Evolutionary conservation across 768 basidiomycete genomes (phyloP), one percentile per base, ranked within the genome.

Genomic region (Termitomyces sp.): DNA sequence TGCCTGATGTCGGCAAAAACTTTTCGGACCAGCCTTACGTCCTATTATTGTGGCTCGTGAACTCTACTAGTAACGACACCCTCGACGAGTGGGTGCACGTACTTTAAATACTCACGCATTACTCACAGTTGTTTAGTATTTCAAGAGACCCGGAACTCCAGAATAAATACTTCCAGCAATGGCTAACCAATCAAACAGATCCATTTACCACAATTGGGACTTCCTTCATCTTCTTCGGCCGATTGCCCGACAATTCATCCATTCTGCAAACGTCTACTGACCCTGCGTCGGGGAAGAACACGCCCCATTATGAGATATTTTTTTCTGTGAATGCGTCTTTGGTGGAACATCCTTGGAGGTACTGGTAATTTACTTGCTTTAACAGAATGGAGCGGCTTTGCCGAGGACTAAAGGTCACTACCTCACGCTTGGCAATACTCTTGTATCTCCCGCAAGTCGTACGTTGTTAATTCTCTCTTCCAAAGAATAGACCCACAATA

Each of bases 291-390:
- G 73, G 75, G 0, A 63, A 64, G 6, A 57, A 65, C 16, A 66
- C 70, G 0, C 69, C 73, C 0, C 72, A 75, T 56, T 70, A 68
- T 37, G 73, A 74, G 48, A 53, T 72, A 11, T 54, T 62, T 14
- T 56, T 69, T 41, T 38, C 58, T 8, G 72, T 73, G 23, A 3
- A 68, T 65, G n/a, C 41, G 25, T 19, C 19, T 40, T 31, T 5
- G 16, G 25, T 40, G 11, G 7, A 29, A 7, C 6, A 16, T 9
- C 19, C 19, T 19, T 16, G 4, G 16, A n/a, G n/a, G n/a, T n/a
- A n/a, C n/a, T n/a, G n/a, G 19, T 3, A 16, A 27, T 21, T 38
- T 11, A 38, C 17, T 54, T 59, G 35, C 29, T 17, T 25, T 21
- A 3, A n/a, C 55, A 60, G 59, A 60, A 57, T 45, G 56, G 56